Evolutionary conservation across 2,329 filamentous ascomycete species (phyloP).

Genomic region (Arthrobotrys musiformis): DNA sequence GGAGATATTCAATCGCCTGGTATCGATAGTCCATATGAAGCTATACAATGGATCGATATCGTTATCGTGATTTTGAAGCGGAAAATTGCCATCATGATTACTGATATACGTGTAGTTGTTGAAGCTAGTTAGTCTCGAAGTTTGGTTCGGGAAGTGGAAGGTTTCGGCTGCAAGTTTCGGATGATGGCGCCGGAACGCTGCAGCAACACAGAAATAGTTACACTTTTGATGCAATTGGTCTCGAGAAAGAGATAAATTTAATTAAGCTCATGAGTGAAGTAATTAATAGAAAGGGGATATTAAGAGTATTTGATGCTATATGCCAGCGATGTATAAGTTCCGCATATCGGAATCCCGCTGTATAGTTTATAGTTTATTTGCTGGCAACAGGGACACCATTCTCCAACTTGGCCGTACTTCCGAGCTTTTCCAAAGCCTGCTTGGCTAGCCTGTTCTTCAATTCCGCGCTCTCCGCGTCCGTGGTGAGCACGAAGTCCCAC

Average conservation of each 20-base stretch:
- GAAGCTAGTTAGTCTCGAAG: not conserved
- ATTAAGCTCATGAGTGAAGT: no score
- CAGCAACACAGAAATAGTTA: constrained; percentile 31
- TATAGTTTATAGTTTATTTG: constrained; percentile 58
- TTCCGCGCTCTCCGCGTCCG: constrained; percentile 74
- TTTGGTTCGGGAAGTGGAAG: constrained; percentile 45
- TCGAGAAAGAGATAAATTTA: no score
- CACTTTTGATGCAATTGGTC: no score
- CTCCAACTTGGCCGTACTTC: constrained; percentile 76
- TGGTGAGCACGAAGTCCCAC: constrained; percentile 82
- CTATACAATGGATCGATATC: constrained; percentile 4
- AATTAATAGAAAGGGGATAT: not conserved
- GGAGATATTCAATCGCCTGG: constrained; percentile 14
- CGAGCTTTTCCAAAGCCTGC: constrained; percentile 74
- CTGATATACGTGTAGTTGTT: constrained; percentile 1
- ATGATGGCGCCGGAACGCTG: constrained; percentile 29
- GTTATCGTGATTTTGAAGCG: constrained; percentile 10
- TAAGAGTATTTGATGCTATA: not conserved
- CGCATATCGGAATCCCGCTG: not conserved
- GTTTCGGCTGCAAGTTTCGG: constrained; percentile 52
- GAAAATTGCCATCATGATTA: constrained; percentile 40
- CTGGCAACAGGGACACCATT: constrained; percentile 82
- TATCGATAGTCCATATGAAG: constrained; percentile 1
- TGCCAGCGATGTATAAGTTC: not conserved
- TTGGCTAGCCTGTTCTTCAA: constrained; percentile 75